Evolutionary conservation across 345 rosid genomes (phyloP), one percentile per base, ranked within the genome.

Genomic region (Citrus mangshanensis): DNA sequence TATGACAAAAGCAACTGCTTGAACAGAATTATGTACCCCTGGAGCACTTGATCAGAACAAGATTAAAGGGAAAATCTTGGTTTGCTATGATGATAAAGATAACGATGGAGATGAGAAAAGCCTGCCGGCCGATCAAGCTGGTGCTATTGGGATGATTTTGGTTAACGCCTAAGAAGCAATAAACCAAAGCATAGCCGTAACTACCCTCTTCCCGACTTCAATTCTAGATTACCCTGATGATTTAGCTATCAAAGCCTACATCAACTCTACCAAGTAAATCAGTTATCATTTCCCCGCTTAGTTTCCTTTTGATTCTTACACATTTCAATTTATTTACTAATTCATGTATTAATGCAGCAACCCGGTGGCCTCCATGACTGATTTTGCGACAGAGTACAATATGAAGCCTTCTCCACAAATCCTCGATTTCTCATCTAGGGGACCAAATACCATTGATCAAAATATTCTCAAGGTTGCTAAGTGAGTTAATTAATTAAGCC

Each of bases 121-220:
- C 3, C n/a, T 32, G 1, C 68, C 69, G 19, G 91, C 86, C 68
- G 55, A 76, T 10, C 71, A 61, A 13, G 89, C 87, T 0, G 91
- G 93, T 1, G 96, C 90, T 0, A 87, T 77, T 2, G 92, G 92
- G 61, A 86, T 90, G 91, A 83, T 90, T 68, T 77, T 89, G 28
- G 84, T 78, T 3, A 90, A 91, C 58, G 83, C 82, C 68, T 35
- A 74, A 68, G 7, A 6, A 0, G 65, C 25, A 16, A 89, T 81
- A 22, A 78, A 81, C 27, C 85, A 84, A 27, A 4, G 87, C 28
- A 16, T 80, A 1, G 85, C 88, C 0, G 84, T 86, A 32, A 28
- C 87, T 46, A 88, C 86, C 32, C n/a, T 84, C 9, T 89, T 92
- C 46, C 90, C 93, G 5, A 83, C 92, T 4, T 70, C 92, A 7